Evolutionary conservation across 805 yeast species (phyloP).

Genomic region (Suhomyces pyralidae): DNA sequence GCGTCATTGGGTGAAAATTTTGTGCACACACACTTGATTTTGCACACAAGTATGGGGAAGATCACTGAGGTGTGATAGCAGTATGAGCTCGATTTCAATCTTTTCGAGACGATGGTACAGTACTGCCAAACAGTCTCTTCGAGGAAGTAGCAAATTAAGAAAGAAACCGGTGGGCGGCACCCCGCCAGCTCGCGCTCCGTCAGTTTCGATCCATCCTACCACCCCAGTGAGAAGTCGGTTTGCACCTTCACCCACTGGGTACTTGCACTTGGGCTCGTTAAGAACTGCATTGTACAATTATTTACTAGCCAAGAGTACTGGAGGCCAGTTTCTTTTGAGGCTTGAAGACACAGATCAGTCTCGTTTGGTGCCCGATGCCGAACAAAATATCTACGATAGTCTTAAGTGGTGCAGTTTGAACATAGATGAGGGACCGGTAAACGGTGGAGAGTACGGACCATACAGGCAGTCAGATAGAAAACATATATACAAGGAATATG

Average conservation of each 20-base stretch:
- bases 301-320: conserved; percentile 71
- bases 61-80: background rate
- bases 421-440: conserved; percentile 80
- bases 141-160: background rate
- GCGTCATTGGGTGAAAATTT: background rate
- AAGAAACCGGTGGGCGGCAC: background rate
- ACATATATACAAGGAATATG: conserved; percentile 60
- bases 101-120: background rate
- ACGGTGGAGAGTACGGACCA: conserved; percentile 62
- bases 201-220: conserved; percentile 35
- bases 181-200: background rate
- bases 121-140: background rate
- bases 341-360: conserved; percentile 92
- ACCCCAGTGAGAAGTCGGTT: conserved; percentile 80
- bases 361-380: conserved; percentile 79
- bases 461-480: conserved; percentile 83
- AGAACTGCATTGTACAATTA: conserved; percentile 92
- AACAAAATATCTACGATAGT: conserved; percentile 69
- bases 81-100: background rate
- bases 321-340: conserved; percentile 77
- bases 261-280: conserved; percentile 87
- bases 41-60: background rate
- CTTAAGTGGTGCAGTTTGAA: conserved; percentile 72
- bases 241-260: conserved; percentile 98
- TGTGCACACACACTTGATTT: background rate